A percentile compares a stretch with the other conserved stretches of the same genome.
Evolutionary conservation across 139 green algal genomes (phyloP).

Genomic region (Pycnococcus provasolii): DNA sequence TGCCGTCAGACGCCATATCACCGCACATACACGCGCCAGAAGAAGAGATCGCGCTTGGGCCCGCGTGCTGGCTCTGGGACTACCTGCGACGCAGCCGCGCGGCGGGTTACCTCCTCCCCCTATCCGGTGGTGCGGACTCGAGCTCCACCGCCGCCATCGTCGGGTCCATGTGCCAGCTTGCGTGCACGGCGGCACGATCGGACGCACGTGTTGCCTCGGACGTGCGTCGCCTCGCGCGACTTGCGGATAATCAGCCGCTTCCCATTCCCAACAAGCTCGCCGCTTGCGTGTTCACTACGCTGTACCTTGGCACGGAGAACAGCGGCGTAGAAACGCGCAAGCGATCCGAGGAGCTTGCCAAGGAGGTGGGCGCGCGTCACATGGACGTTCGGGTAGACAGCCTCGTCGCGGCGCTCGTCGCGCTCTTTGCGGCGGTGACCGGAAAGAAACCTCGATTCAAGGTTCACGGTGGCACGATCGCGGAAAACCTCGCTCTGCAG

Average conservation of each 20-base stretch:
- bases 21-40: slow-evolving; percentile 39
- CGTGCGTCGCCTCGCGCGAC: slow-evolving; percentile 35
- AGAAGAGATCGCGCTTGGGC: slow-evolving; percentile 89
- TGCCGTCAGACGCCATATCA: background rate
- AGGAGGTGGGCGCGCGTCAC: slow-evolving; percentile 75
- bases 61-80: slow-evolving; percentile 97
- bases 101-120: slow-evolving; percentile 77
- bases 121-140: slow-evolving; percentile 69
- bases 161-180: slow-evolving; percentile 88
- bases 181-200: slow-evolving; percentile 30
- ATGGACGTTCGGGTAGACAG: slow-evolving; percentile 71
- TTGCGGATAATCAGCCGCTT: slow-evolving; percentile 29
- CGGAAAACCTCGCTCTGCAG: slow-evolving; percentile 91
- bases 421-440: slow-evolving; percentile 65
- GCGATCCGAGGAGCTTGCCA: slow-evolving; percentile 37
- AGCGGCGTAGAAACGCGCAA: slow-evolving; percentile 41
- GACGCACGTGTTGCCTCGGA: slow-evolving; percentile 58
- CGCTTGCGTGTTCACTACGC: slow-evolving; percentile 62
- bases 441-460: slow-evolving; percentile 63
- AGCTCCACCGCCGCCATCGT: slow-evolving; percentile 77
- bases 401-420: slow-evolving; percentile 52
- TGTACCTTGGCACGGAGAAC: slow-evolving; percentile 93
- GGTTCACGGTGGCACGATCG: slow-evolving; percentile 60
- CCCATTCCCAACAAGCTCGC: slow-evolving; percentile 52
- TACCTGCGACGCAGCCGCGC: slow-evolving; percentile 76